phyloP scores from a whole-genome alignment of 345 rosid species.

The Anastatica hierochuntica region DNA sequence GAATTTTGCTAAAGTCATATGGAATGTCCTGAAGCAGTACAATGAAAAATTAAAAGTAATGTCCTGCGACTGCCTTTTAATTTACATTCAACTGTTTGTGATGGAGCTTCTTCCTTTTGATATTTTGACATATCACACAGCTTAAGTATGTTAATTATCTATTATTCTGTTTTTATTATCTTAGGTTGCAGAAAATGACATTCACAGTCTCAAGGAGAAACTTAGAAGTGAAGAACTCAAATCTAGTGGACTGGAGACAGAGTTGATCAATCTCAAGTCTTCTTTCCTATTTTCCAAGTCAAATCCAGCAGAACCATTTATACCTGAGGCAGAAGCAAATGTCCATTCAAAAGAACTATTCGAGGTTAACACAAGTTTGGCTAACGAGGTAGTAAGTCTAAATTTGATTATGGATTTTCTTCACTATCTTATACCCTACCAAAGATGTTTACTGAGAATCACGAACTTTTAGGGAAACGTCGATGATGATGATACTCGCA shows the following conservation, averaged over 20 bases:
- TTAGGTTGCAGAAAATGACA: constrained; percentile 66
- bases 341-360: constrained; percentile 14
- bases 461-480: constrained; percentile 7
- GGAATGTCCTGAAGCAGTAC: constrained; percentile 72
- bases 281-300: constrained; percentile 20
- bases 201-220: constrained; percentile 37
- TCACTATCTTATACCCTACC: neutral
- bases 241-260: constrained; percentile 41
- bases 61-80: neutral
- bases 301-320: constrained; percentile 18
- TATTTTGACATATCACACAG: neutral
- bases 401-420: neutral
- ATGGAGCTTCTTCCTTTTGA: neutral
- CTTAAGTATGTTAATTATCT: neutral
- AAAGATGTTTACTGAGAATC: neutral
- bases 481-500: constrained; percentile 14
- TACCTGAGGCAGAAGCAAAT: constrained; percentile 16
- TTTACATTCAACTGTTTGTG: constrained; percentile 3
- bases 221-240: constrained; percentile 43
- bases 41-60: constrained; percentile 62
- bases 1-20: constrained; percentile 61
- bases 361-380: constrained; percentile 15
- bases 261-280: constrained; percentile 40
- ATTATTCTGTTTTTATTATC: neutral
- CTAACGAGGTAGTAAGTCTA: constrained; percentile 28